Conservation (phyloP, 495 filamentous ascomycete species). For the Penicillium verhagenii region DNA sequence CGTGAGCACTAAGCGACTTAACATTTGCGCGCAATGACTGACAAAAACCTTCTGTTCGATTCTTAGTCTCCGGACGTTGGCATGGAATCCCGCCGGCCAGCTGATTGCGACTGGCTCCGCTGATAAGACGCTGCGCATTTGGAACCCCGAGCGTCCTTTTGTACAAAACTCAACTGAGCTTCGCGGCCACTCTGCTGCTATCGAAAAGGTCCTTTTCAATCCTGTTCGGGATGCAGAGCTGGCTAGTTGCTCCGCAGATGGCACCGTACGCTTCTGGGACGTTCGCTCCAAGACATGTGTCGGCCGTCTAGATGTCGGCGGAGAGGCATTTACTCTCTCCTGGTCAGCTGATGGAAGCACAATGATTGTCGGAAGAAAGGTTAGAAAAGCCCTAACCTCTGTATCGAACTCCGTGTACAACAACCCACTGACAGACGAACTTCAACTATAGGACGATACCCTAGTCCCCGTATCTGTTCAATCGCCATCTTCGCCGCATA, state of each 20-base stretch:
- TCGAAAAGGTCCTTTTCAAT: slow-evolving; percentile 90
- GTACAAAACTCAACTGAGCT: slow-evolving; percentile 82
- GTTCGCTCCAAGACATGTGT: slow-evolving; percentile 76
- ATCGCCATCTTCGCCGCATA: slow-evolving; percentile 39
- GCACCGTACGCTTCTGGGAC: slow-evolving; percentile 90
- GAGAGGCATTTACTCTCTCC: slow-evolving; percentile 76
- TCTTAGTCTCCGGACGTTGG: slow-evolving; percentile 65
- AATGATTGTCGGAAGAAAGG: slow-evolving; percentile 83
- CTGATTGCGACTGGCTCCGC: slow-evolving; percentile 83
- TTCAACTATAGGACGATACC: slow-evolving; percentile 60
- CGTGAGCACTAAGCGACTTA: slow-evolving; percentile 35
- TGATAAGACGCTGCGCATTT: slow-evolving; percentile 80
- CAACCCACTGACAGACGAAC: background rate
- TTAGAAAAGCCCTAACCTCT: slow-evolving; percentile 30
- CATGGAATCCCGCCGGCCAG: slow-evolving; percentile 86
- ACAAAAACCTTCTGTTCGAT: slow-evolving; percentile 1
- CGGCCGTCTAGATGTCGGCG: slow-evolving; percentile 77
- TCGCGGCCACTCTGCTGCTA: slow-evolving; percentile 69
- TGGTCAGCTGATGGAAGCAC: slow-evolving; percentile 87
- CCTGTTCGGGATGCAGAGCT: slow-evolving; percentile 85
- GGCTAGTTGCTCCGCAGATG: slow-evolving; percentile 81
- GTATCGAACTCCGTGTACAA: background rate
- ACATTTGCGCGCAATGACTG: background rate
- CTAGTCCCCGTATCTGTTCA: slow-evolving; percentile 62
- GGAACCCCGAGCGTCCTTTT: slow-evolving; percentile 86